Base-by-base conservation (phyloP, 768 basidiomycete genomes). In the Trametes gibbosa region DNA sequence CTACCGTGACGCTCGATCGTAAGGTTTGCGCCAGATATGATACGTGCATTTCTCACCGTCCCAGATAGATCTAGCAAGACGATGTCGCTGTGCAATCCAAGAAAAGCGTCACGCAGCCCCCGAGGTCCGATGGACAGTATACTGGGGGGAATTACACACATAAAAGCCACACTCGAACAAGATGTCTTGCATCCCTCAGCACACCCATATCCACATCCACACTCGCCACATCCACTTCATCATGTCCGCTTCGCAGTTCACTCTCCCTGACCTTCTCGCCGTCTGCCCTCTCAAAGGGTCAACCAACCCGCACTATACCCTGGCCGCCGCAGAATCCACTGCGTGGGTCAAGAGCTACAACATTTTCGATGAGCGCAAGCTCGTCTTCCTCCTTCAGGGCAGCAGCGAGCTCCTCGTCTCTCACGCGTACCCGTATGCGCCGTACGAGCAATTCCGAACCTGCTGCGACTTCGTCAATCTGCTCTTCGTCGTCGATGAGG, bases 311-410 rank as follows among this genome's bases (percentile, higher is more conserved):
- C 73, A 84, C 71, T 86, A 86, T 68, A 74, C 73, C 51, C 72
- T 77, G 56, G 85, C 82, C 42, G 81, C 81, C 14, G 78, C 80
- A 2, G 83, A 83, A 65, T 87, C 85, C 29, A 76, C 81, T 9
- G 80, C 81, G 42, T 87, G 87, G 86, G 77, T 87, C 63, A 82
- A 85, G 66, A 78, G 79, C 65, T 86, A 82, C 74, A 74, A 84
- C 63, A 68, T 84, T 57, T 84, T 88, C 70, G 79, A 78, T 43
- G 81, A 83, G 69, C 73, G 80, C 64, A 87, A 87, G 69, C 83
- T 80, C 47, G 81, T 81, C 24, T 84, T 81, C 70, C 87, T 87
- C 64, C 74, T 84, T 50, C 81, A 81, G 69, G 84, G 85, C 10
- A 79, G 75, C 65, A 85, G 82, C 67, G 85, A 87, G 65, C 76